Evolutionary conservation across 2,329 filamentous ascomycete genomes (phyloP).

Genomic region (Kalaharituber pfeilii): DNA sequence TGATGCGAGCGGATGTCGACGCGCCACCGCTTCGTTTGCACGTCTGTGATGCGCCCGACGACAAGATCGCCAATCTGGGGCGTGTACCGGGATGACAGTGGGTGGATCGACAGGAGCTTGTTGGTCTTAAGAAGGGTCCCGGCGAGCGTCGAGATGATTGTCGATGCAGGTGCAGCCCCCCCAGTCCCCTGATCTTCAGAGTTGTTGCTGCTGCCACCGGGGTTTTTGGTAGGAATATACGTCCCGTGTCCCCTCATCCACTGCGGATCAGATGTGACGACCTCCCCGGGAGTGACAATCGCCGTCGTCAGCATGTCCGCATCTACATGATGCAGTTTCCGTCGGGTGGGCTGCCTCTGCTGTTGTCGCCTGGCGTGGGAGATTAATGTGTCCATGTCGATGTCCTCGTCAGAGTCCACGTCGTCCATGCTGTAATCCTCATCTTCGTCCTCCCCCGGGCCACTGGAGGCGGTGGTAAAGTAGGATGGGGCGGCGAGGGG

Average conservation of each 20-base stretch:
- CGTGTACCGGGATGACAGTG: constrained; percentile 78
- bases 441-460: constrained; percentile 12
- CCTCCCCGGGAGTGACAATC: constrained; percentile 75
- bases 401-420: constrained; percentile 31
- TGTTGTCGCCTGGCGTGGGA: constrained; percentile 25
- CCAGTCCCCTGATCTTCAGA: not conserved
- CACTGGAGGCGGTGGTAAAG: not conserved
- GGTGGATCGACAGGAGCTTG: constrained; percentile 82
- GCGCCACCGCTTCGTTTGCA: constrained; percentile 85
- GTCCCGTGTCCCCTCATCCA: constrained; percentile 98
- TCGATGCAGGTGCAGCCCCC: constrained; percentile 4
- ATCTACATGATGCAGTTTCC: constrained; percentile 26
- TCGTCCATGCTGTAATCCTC: constrained; percentile 24
- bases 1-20: constrained; percentile 83
- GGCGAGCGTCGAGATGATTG: constrained; percentile 74
- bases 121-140: constrained; percentile 86
- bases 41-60: constrained; percentile 80
- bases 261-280: constrained; percentile 79
- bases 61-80: constrained; percentile 95
- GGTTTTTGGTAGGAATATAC: constrained; percentile 40
- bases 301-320: constrained; percentile 25
- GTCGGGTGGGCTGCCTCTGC: constrained; percentile 29
- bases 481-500: constrained; percentile 28
- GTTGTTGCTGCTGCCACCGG: constrained; percentile 29
- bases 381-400: constrained; percentile 29